These are phyloP conservation scores for Fusarium pseudograminearum DNA, from an alignment of 2,329 filamentous ascomycete species.

Conservation along the genomic window DNA sequence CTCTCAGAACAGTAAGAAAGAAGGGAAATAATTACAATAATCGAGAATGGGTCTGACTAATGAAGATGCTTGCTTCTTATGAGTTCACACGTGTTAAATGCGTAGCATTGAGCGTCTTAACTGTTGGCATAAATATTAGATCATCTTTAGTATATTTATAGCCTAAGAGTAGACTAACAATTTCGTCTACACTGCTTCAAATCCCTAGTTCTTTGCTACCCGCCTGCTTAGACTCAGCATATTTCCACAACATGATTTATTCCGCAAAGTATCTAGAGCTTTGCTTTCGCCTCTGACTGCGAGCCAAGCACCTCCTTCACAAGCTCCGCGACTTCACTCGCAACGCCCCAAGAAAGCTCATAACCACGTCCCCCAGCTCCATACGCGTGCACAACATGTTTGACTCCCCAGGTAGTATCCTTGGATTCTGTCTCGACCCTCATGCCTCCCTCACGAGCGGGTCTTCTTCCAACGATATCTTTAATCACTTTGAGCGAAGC, in stretches of 20 bases:
- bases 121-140: too few species aligned
- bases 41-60: too few species aligned
- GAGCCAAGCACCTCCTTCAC: conserved; percentile 18
- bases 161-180: too few species aligned
- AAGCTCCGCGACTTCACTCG: conserved; percentile 57
- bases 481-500: conserved; percentile 51
- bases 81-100: not conserved
- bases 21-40: rapidly evolving
- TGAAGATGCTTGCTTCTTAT: too few species aligned
- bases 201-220: too few species aligned
- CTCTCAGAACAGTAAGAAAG: rapidly evolving
- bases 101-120: too few species aligned
- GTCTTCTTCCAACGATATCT: conserved; percentile 61
- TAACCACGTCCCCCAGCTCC: conserved; percentile 71
- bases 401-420: conserved; percentile 16
- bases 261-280: conserved; percentile 9
- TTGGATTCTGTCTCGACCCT: conserved; percentile 51
- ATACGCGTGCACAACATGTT: conserved; percentile 65
- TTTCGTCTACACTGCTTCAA: too few species aligned
- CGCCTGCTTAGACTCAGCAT: too few species aligned
- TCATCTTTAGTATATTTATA: too few species aligned
- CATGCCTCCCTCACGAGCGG: conserved; percentile 61
- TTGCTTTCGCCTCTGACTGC: not conserved
- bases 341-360: conserved; percentile 71
- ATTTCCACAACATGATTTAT: rapidly evolving